Evolutionary conservation across 352 stramenopile genomes (phyloP), one percentile per base, ranked within the genome.

Genomic region (Globisporangium camurandrum): DNA sequence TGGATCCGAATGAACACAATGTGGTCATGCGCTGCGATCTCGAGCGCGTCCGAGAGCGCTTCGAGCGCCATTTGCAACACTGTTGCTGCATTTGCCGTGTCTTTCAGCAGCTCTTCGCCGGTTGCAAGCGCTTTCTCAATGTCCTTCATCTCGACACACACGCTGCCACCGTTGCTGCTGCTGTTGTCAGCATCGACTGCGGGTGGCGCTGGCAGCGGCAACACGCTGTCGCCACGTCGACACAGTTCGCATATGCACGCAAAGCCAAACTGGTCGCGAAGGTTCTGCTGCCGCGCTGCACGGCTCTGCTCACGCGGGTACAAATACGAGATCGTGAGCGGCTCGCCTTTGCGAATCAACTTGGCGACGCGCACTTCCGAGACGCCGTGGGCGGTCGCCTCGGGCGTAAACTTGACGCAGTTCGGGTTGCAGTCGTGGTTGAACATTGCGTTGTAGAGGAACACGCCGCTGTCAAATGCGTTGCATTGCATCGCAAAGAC

Each of bases 391-490:
- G 65, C 57, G 56, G 67, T 50, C 4, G 69, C 54, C 38, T 88
- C 68, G 9, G 75, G 77, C 28, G 66, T 84, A 57, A 97, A 97
- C 66, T 98, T 98, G 62, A 97, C 80, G 59, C 93, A 97, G 53
- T 98, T 98, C 28, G 93, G 89, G 64, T 96, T 87, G 63, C 86
- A 95, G 36, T 88, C 75, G 64, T 98, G 93, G 70, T 98, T 98
- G 58, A 98, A 93, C 69, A 98, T 97, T 20, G 86, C 87, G 50
- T 93, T 94, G 61, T 96, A 92, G 17, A 96, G 64, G 56, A 97
- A 98, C 23, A 98, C 66, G 28, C 93, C 93, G 27, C 86, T 96
- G 57, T 95, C 84, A 33, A 97, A 96, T 1, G 87, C 89, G 51
- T 98, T 98, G 71, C 95, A 98, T 58, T 96, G 84, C 66, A 98